phyloP scores from a whole-genome alignment of 371 early-diverging fungal genomes.

The Mucor sp. region DNA sequence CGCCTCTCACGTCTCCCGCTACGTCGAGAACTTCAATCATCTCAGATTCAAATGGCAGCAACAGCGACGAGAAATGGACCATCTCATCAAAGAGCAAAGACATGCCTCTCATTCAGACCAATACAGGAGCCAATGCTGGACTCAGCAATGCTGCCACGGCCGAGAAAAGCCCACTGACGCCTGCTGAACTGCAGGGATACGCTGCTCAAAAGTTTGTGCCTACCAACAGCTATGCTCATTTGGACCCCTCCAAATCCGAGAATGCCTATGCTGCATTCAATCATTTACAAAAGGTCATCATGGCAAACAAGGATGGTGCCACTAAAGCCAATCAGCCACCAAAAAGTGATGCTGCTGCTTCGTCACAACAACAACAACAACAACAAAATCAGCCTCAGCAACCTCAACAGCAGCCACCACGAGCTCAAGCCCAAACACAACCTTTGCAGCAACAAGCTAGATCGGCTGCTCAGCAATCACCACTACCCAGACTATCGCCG shows the following conservation, averaged over 20 bases:
- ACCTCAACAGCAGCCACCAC: neutral
- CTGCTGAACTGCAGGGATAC: constrained; percentile 25
- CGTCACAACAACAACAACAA: neutral
- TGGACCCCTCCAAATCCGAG: constrained; percentile 21
- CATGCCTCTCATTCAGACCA: neutral
- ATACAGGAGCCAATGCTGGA: neutral
- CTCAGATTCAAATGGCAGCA: neutral
- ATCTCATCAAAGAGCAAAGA: constrained; percentile 3
- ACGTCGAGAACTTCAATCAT: neutral
- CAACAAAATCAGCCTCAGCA: neutral
- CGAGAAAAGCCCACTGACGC: constrained; percentile 9
- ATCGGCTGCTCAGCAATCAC: neutral
- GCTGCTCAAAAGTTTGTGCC: constrained; percentile 23
- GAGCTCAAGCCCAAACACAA: neutral
- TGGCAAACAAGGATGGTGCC: neutral
- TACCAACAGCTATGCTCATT: constrained; percentile 19
- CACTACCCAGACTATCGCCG: neutral
- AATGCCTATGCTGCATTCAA: constrained; percentile 24
- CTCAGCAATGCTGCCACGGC: neutral
- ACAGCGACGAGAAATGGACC: constrained; percentile 8
- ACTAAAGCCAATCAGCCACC: neutral
- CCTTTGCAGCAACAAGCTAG: neutral
- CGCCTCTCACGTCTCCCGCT: constrained; percentile 2
- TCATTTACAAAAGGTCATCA: constrained; percentile 14
- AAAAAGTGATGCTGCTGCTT: neutral